Base-by-base conservation (phyloP, 768 basidiomycete genomes). In the Russula sp. region DNA sequence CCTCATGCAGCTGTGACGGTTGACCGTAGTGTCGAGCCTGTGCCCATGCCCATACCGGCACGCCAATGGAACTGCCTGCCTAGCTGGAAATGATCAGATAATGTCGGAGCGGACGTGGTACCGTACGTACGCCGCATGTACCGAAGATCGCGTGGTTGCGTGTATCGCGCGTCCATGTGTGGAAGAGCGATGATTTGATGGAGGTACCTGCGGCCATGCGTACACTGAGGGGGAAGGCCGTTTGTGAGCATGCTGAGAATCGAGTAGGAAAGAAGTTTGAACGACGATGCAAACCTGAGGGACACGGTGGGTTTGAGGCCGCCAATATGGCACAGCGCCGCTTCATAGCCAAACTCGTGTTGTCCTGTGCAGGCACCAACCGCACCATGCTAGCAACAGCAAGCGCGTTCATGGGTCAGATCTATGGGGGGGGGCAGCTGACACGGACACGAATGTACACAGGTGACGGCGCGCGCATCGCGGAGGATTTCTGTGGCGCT, bases 31-130 rank as follows among this genome's bases (percentile, higher is more conserved):
- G n/a, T n/a, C n/a, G n/a, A n/a, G n/a, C n/a, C n/a, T n/a, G n/a
- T n/a, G n/a, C n/a, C n/a, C n/a, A n/a, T n/a, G n/a, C n/a, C n/a
- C n/a, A n/a, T n/a, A n/a, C n/a, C n/a, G n/a, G n/a, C n/a, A n/a
- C n/a, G n/a, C n/a, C n/a, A n/a, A n/a, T n/a, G n/a, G n/a, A n/a
- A n/a, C n/a, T n/a, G 94, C 0, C 97, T 97, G 31, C 97, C 97
- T 0, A 98, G 80, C 67, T 96, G 94, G 73, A 94, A 94, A 6
- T 93, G 84, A 74, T 99, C 97, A 1, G 85, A 80, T 69, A 91
- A 89, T 27, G 85, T 80, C 7, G 82, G 79, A 13, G 77, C 73
- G 11, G 77, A 75, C 11, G 77, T 75, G 34, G 35, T 34, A 10
- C 48, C 32, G 82, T 70, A 68, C 86, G 84, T 6, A 78, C 73